Percentiles rank a stretch among this genome's conserved stretches.
These are phyloP conservation scores for Pleurotus tuoliensis DNA, from an alignment of 768 basidiomycete species.

Conservation along the genomic window DNA sequence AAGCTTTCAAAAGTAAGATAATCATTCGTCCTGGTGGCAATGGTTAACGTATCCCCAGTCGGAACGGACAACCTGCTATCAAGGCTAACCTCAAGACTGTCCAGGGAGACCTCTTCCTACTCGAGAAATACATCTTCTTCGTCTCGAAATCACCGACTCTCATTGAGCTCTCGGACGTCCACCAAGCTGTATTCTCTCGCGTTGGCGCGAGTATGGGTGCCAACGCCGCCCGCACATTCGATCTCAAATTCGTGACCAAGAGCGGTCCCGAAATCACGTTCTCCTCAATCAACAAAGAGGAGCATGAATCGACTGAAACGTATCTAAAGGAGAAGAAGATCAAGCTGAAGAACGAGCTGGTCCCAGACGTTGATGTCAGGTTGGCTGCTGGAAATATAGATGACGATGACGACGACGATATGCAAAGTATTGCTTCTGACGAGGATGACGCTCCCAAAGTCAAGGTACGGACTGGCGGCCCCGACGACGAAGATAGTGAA, in stretches of 20 bases:
- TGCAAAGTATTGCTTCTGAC: constrained; percentile 76
- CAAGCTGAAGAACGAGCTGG: constrained; percentile 93
- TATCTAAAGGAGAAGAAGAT: constrained; percentile 91
- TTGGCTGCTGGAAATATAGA: constrained; percentile 60
- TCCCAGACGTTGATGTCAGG: constrained; percentile 79
- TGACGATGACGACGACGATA: constrained; percentile 77
- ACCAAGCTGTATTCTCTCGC: constrained; percentile 89
- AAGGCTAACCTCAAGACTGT: constrained; percentile 97
- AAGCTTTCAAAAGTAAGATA: constrained; percentile 72
- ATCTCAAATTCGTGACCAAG: constrained; percentile 86
- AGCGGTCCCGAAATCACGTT: constrained; percentile 84
- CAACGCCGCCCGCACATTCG: constrained; percentile 88
- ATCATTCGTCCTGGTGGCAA: background rate
- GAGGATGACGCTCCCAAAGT: constrained; percentile 59
- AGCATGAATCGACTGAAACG: constrained; percentile 79
- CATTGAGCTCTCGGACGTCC: constrained; percentile 86
- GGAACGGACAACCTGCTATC: constrained; percentile 88
- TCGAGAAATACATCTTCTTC: constrained; percentile 97
- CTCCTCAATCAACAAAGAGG: constrained; percentile 93
- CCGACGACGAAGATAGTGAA: constrained; percentile 72
- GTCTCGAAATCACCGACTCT: constrained; percentile 94
- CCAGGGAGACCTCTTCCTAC: constrained; percentile 95
- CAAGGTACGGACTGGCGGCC: constrained; percentile 47
- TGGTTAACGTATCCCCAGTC: constrained; percentile 40
- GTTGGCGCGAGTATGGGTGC: constrained; percentile 83